phyloP scores from a whole-genome alignment of 2,329 filamentous ascomycete genomes.

The Fonsecaea nubica region DNA sequence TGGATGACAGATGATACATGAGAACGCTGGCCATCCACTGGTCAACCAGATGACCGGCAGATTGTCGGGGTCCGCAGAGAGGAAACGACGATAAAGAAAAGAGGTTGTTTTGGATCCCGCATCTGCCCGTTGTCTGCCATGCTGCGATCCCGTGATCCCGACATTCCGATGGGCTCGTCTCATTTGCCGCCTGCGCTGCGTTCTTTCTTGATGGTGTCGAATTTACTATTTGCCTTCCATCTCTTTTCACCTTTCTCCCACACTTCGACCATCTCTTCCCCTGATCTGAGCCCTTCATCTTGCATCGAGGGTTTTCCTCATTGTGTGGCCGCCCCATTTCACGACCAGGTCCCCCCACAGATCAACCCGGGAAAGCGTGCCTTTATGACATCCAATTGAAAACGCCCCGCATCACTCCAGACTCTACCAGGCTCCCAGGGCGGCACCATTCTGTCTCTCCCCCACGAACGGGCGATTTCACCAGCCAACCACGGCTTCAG shows the following conservation, averaged over 20 bases:
- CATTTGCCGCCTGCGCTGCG: constrained; percentile 3
- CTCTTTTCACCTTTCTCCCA: neutral
- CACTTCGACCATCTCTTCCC: constrained; percentile 9
- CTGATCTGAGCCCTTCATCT: constrained; percentile 23
- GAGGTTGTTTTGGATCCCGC: constrained; percentile 10
- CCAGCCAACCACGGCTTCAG: neutral
- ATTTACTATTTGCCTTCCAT: neutral
- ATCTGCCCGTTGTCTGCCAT: constrained; percentile 14
- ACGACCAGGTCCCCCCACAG: constrained; percentile 12
- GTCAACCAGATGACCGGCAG: neutral
- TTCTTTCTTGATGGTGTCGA: neutral
- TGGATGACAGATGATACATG: neutral
- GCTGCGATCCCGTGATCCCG: neutral
- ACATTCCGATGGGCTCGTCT: neutral
- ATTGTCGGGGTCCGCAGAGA: constrained; percentile 2
- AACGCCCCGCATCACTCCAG: constrained; percentile 23
- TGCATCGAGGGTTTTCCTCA: neutral
- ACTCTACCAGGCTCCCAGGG: constrained; percentile 2
- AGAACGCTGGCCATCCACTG: too few relatives aligned
- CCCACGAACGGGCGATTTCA: neutral
- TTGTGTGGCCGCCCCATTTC: neutral
- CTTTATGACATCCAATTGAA: constrained; percentile 6
- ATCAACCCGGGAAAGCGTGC: constrained; percentile 11
- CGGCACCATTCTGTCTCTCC: neutral
- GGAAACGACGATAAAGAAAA: neutral